Evolutionary conservation across 352 stramenopile genomes (phyloP), one percentile per base, ranked within the genome.

Genomic region (Phytophthora brassicae): DNA sequence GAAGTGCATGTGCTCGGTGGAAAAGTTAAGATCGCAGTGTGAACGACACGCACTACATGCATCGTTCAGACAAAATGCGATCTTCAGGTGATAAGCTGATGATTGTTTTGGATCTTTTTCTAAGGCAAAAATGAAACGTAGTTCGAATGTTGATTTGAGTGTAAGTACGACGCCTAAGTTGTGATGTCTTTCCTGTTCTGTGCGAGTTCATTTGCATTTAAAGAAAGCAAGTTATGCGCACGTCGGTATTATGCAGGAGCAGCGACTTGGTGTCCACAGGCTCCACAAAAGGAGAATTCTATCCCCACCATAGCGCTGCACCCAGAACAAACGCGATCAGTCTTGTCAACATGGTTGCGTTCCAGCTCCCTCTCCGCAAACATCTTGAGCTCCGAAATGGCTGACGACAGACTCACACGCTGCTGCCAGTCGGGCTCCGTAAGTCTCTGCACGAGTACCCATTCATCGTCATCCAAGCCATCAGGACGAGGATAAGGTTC

Each of bases 231-330:
- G n/a, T n/a, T n/a, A n/a, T n/a, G n/a, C n/a, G n/a, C n/a, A n/a
- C n/a, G n/a, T n/a, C n/a, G n/a, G n/a, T n/a, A 23, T 67, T 13
- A 68, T 8, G 53, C 53, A 29, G 46, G 48, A 0, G 38, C 53
- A 5, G 60, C 60, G 41, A 68, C 29, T 19, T 14, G 46, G n/a
- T 60, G 35, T 16, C 66, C 66, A 33, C 66, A 73, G 2, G 52
- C 54, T 46, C 60, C 66, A 42, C 66, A 73, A 26, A 67, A 74
- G 3, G 14, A 6, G 19, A 67, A 70, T 29, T 74, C 66, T 16
- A 60, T n/a, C 19, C 54, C 51, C 14, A 74, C 64, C 44, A 51
- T 57, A 16, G 45, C 50, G 17, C 22, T 50, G 33, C 66, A 74
- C 0, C 56, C 50, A 3, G 61, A 52, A 24, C 66, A 74, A 20